Evolutionary conservation across 148 eudicot genomes (phyloP), one percentile per base, ranked within the genome.

Genomic region (Silene uniflora): DNA sequence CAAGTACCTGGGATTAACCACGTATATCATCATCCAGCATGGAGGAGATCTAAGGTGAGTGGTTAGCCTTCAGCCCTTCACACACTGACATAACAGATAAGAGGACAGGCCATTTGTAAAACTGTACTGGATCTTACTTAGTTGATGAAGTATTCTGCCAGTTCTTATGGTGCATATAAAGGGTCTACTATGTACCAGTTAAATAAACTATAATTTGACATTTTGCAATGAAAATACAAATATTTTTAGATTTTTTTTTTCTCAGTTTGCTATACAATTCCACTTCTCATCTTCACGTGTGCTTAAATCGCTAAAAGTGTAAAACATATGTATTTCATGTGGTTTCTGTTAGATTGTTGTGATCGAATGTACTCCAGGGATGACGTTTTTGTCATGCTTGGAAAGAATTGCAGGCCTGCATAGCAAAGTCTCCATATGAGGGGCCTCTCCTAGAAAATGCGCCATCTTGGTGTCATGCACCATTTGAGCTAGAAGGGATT

Each of bases 401-500:
- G 78, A 59, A 75, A 71, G 69, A 71, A 32, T 61, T 88, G 83
- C 86, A 93, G 97, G 91, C 87, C 78, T 93, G 98, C 86, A 90
- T 95, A 21, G 79, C 77, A 68, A 82, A 73, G 25, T 90, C 98
- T 61, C 97, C 97, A 42, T 84, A 80, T 62, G 90, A 87, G 80
- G 98, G 98, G 67, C 89, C 95, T 74, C 83, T 93, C 19, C 70
- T 82, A 32, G 68, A 79, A 73, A 88, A 90, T 84, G 98, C 98
- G 71, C 97, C 97, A 22, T 73, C 90, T 27, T 93, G 98, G 98
- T 93, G 98, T 65, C 85, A 83, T 84, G 98, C 98, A 54, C 94
- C 91, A 75, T 93, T 91, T 84, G 97, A 93, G 77, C 98, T 97
- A 4, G 97, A 93, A 86, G 98, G 98, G 56, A 83, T 91, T 77